Evolutionary conservation across 108 stramenopile species (phyloP).

Genomic region (Cylindrotheca fusiformis): DNA sequence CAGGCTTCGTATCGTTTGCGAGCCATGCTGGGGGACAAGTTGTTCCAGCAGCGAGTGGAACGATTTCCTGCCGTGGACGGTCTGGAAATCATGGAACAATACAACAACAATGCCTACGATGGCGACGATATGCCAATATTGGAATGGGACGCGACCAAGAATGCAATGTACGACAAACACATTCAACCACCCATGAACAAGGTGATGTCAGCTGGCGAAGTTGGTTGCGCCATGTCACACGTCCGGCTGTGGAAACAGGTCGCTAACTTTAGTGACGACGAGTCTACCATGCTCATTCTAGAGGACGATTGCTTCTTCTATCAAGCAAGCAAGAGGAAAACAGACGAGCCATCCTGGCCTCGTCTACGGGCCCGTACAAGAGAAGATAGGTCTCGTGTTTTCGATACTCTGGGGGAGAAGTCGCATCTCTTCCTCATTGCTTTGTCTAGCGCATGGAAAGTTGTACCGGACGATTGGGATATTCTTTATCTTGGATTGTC

Average conservation of each 20-base stretch:
- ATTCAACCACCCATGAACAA: conserved; percentile 11
- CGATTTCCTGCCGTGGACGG: conserved; percentile 37
- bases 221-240: conserved; percentile 47
- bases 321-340: neutral
- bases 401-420: neutral
- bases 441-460: conserved; percentile 6
- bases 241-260: conserved; percentile 25
- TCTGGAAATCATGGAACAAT: neutral
- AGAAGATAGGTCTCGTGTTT: neutral
- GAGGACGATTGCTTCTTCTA: conserved; percentile 33
- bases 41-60: conserved; percentile 8
- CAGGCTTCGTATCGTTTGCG: neutral
- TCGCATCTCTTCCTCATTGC: conserved; percentile 19
- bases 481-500: conserved; percentile 50
- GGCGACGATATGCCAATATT: neutral
- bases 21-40: neutral
- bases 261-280: neutral
- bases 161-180: conserved; percentile 33
- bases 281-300: conserved; percentile 23
- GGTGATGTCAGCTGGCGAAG: conserved; percentile 32
- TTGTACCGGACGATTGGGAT: conserved; percentile 39
- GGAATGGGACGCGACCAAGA: conserved; percentile 43
- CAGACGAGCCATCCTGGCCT: neutral
- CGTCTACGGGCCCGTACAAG: neutral
- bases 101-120: neutral